Base-by-base conservation (phyloP, 768 basidiomycete genomes). In the Phaffia tasmanica region DNA sequence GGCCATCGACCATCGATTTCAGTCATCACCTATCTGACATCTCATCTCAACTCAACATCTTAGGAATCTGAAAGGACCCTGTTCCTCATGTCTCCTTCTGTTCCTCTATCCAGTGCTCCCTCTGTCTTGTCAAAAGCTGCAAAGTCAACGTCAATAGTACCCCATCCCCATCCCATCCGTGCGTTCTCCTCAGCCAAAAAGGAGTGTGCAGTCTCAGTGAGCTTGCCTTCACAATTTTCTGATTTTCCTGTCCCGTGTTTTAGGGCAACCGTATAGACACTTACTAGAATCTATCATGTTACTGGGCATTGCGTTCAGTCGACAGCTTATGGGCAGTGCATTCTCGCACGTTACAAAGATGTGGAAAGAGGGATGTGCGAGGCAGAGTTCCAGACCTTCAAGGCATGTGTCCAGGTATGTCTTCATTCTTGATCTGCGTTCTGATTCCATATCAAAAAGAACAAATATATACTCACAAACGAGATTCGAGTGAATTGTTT, bases 381-480 rank as follows among this genome's bases (percentile, higher is more conserved):
- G 60, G 81, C 82, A 1, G 90, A 97, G 76, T 98, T 95, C 69
- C 79, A 79, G 16, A 83, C 83, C 70, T 99, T 98, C 76, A 86
- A 85, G 50, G 79, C 82, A 42, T 99, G 94, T 75, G 77, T 99
- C 42, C 83, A 84, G 57, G 65, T 67, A 16, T 19, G 65, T 56
- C n/a, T 3, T 35, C 23, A 4, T 42, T 42, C 4, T 42, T 4
- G 11, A 42, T 11, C 11, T 11, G 6, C 11, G 11, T 42, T 42
- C 35, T 42, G 35, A 42, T 5, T 11, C 4, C 35, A 42, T 42
- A 11, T n/a, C 35, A 11, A 42, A 11, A 42, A 42, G 35, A 42
- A 42, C 35, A 11, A 42, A 42, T 42, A 5, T 4, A 11, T 42
- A 11, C 35, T 42, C 35, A 42, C 11, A 11, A 5, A 42, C 11